phyloP scores from a whole-genome alignment of 176 grass and related monocot species.

The Otatea glauca region DNA sequence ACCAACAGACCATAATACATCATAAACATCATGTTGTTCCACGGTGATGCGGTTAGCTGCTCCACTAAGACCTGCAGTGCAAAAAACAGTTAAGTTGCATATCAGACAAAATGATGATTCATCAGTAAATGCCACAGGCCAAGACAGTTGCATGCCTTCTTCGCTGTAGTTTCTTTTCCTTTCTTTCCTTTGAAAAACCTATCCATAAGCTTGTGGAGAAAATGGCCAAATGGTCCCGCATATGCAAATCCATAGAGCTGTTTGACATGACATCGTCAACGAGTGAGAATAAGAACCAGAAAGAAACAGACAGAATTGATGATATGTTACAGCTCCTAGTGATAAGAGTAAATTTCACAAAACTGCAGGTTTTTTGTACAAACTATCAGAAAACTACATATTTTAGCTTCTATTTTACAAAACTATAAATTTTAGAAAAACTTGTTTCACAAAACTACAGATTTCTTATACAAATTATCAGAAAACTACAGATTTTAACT shows the following conservation, averaged over 20 bases:
- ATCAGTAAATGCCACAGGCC: neutral
- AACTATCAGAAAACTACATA: too few relatives aligned
- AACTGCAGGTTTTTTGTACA: too few relatives aligned
- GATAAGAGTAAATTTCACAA: too few relatives aligned
- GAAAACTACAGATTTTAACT: too few relatives aligned
- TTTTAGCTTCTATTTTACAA: too few relatives aligned
- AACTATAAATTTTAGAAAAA: too few relatives aligned
- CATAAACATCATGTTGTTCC: constrained; percentile 89
- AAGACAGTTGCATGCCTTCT: constrained; percentile 59
- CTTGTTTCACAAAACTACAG: too few relatives aligned
- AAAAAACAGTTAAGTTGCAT: neutral
- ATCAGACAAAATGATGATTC: neutral
- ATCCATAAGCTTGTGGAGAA: constrained; percentile 85
- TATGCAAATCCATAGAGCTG: constrained; percentile 88
- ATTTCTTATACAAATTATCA: too few relatives aligned
- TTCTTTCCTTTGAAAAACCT: constrained; percentile 87
- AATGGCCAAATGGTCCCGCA: constrained; percentile 84
- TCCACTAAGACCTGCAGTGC: constrained; percentile 64
- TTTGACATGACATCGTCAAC: constrained; percentile 12
- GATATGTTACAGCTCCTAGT: too few relatives aligned
- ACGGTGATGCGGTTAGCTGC: constrained; percentile 75
- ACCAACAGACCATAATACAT: constrained; percentile 77
- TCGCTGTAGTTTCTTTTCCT: constrained; percentile 86
- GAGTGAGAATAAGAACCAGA: neutral
- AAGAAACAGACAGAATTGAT: neutral